Evolutionary conservation across 1,139 yeast species (phyloP).

Genomic region (Candida tropicalis): DNA sequence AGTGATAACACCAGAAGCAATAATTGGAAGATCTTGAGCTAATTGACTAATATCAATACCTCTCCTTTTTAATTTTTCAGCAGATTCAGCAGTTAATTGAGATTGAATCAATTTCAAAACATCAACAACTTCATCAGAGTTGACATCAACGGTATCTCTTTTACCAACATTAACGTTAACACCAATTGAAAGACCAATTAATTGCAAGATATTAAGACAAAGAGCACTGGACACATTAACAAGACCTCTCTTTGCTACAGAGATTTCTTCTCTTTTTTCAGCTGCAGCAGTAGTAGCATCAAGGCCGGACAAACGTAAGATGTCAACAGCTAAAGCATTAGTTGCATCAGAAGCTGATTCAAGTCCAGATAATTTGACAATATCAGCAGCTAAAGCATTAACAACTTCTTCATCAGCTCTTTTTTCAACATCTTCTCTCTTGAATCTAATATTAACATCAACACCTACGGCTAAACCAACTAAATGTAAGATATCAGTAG

Average conservation of each 20-base stretch:
- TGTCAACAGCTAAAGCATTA: too few species aligned
- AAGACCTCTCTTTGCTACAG: constrained; percentile 3
- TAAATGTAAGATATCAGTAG: constrained; percentile 2
- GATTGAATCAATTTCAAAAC: neutral
- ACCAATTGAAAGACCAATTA: constrained; percentile 6
- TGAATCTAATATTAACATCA: neutral
- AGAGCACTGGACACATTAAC: constrained; percentile 4
- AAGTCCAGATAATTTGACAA: too few species aligned
- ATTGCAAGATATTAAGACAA: neutral
- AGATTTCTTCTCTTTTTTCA: constrained; percentile 2
- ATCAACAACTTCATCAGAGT: constrained; percentile 3
- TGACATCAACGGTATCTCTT: constrained; percentile 6
- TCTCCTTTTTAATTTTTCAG: neutral
- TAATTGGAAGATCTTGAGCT: neutral
- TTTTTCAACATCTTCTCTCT: constrained; percentile 3
- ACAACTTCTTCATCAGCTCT: neutral
- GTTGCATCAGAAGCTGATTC: too few species aligned
- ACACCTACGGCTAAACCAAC: constrained; percentile 3
- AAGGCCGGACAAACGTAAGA: neutral
- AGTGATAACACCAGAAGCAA: constrained; percentile 2
- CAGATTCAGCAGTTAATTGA: neutral
- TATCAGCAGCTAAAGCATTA: constrained; percentile 5
- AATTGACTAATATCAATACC: neutral
- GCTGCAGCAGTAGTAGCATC: neutral
- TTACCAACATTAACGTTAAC: constrained; percentile 1